Conservation (phyloP, 1,284 basidiomycete genomes). For the Ceratobasidium sp. region DNA sequence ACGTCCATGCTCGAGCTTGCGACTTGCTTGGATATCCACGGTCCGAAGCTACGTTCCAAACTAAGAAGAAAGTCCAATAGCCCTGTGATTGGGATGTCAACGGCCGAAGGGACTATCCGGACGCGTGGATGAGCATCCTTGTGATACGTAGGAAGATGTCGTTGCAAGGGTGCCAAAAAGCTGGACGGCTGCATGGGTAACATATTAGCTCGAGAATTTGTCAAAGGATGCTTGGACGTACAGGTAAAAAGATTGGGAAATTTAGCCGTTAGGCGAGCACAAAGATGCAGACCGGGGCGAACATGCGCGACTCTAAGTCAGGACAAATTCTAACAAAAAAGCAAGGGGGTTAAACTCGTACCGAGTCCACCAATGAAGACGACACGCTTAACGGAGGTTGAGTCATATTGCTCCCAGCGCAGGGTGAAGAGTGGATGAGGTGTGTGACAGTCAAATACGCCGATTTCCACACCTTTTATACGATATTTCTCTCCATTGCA, state of each 20-base stretch:
- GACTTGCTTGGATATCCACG: conserved; percentile 27
- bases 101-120: background rate
- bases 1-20: background rate
- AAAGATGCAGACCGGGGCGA: background rate
- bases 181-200: conserved; percentile 2
- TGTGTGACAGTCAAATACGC: background rate
- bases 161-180: background rate
- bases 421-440: background rate
- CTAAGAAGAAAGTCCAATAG: background rate
- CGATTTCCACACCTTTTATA: too few species aligned
- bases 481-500: too few species aligned
- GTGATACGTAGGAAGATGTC: background rate
- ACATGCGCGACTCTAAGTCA: background rate
- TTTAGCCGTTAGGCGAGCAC: background rate
- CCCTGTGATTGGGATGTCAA: background rate
- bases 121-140: background rate
- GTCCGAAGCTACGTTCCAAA: conserved; percentile 6
- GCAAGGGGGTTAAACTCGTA: background rate
- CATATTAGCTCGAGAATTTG: background rate
- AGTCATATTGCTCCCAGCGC: background rate
- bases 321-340: background rate
- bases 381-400: conserved; percentile 4
- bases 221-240: background rate
- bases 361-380: conserved; percentile 22
- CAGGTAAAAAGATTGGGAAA: conserved; percentile 1